These are phyloP conservation scores for Corymbia calophylla DNA, from an alignment of 441 rosid species.

Conservation along the genomic window DNA sequence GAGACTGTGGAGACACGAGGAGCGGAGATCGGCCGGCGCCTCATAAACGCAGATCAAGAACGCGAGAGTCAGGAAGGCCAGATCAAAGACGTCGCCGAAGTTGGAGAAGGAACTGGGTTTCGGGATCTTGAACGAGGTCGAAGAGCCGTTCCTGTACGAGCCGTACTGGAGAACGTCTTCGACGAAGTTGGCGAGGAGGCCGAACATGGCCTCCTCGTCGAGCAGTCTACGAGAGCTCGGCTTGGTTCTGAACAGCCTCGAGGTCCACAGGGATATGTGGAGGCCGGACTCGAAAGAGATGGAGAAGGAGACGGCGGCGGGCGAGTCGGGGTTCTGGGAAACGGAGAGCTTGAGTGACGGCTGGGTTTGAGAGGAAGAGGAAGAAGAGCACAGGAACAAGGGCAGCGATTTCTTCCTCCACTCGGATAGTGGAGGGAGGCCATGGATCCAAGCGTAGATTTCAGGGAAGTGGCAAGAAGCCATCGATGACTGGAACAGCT, in stretches of 20 bases:
- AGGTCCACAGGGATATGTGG: slow-evolving; percentile 58
- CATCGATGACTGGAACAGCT: slow-evolving; percentile 15
- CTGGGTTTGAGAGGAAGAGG: slow-evolving; percentile 9
- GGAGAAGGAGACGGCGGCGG: slow-evolving; percentile 37
- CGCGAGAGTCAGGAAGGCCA: slow-evolving; percentile 49
- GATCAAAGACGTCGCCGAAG: slow-evolving; percentile 49
- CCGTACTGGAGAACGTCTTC: slow-evolving; percentile 52
- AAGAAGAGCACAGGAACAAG: slow-evolving; percentile 48
- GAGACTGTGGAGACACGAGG: slow-evolving; percentile 39
- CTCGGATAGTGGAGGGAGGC: slow-evolving; percentile 51
- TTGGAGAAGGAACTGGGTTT: slow-evolving; percentile 21
- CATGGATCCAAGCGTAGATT: slow-evolving; percentile 55
- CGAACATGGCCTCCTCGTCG: slow-evolving; percentile 28
- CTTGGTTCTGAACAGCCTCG: slow-evolving; percentile 41
- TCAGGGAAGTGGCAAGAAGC: slow-evolving; percentile 49
- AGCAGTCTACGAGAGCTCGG: slow-evolving; percentile 25
- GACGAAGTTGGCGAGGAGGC: slow-evolving; percentile 39
- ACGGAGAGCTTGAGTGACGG: slow-evolving; percentile 51
- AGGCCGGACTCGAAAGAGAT: slow-evolving; percentile 35
- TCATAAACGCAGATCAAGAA: slow-evolving; percentile 72
- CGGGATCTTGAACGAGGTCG: slow-evolving; percentile 24
- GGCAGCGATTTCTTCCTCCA: slow-evolving; percentile 52
- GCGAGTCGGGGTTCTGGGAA: slow-evolving; percentile 23
- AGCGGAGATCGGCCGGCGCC: slow-evolving; percentile 59
- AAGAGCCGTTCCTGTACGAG: slow-evolving; percentile 17